Evolutionary conservation across 2,329 filamentous ascomycete species (phyloP).

Genomic region (Hawksworthiomyces lignivorus): DNA sequence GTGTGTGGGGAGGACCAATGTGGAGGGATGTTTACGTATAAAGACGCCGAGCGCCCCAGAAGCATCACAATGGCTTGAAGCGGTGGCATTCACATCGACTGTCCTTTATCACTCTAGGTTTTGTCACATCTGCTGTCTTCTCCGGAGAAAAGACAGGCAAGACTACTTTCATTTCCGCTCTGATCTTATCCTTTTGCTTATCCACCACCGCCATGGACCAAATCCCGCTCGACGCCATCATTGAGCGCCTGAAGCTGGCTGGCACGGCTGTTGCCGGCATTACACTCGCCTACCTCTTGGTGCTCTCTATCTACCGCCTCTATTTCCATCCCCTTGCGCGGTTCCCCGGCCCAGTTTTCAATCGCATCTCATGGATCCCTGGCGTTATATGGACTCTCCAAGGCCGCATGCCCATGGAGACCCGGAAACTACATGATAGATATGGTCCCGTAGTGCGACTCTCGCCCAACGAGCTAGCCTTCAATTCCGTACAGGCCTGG

Average conservation of each 20-base stretch:
- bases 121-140: too few relatives aligned
- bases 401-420: slow-evolving; percentile 60
- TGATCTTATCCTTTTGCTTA: neutral
- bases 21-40: neutral
- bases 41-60: too few relatives aligned
- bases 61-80: too few relatives aligned
- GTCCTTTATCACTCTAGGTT: too few relatives aligned
- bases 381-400: slow-evolving; percentile 64
- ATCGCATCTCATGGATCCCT: slow-evolving; percentile 17
- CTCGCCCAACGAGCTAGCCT: slow-evolving; percentile 33
- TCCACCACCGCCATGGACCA: neutral
- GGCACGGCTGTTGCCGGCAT: neutral
- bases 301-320: slow-evolving; percentile 18
- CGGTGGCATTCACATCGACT: too few relatives aligned
- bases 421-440: slow-evolving; percentile 21
- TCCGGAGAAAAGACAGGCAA: too few relatives aligned
- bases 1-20: too few relatives aligned
- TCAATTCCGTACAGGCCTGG: slow-evolving; percentile 28
- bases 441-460: slow-evolving; percentile 36
- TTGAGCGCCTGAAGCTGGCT: slow-evolving; percentile 7
- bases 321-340: slow-evolving; percentile 19
- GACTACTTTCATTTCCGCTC: neutral
- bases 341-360: slow-evolving; percentile 18
- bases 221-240: neutral
- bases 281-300: slow-evolving; percentile 6